Conservation (phyloP, 352 stramenopile species). For the Pythium brassicae region DNA sequence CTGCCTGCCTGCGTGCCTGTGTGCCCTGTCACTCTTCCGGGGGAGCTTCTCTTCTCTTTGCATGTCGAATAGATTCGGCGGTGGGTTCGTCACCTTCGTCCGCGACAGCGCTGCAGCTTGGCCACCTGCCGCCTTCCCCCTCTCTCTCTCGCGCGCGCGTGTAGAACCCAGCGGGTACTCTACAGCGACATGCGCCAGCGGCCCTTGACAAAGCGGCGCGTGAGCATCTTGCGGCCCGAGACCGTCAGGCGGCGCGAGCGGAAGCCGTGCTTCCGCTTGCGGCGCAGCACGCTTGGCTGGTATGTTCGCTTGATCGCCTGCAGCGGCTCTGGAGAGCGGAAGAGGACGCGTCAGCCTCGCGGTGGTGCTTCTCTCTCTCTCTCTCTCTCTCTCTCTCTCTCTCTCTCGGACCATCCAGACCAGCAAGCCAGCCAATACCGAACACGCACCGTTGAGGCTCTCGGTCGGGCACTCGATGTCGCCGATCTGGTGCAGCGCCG, state of each 20-base stretch:
- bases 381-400: not conserved
- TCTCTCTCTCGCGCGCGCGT: too few species aligned
- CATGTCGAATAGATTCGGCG: too few species aligned
- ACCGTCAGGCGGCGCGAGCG: conserved; percentile 70
- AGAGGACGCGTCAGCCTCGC: too few species aligned
- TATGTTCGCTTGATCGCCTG: conserved; percentile 83
- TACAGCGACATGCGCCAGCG: conserved; percentile 85
- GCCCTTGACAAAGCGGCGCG: conserved; percentile 76
- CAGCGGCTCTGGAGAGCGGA: conserved; percentile 54
- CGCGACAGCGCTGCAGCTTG: too few species aligned
- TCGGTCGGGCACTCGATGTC: conserved; percentile 13
- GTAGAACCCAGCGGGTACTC: too few species aligned
- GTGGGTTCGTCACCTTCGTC: too few species aligned
- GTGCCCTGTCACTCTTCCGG: too few species aligned
- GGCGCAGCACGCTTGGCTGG: conserved; percentile 80
- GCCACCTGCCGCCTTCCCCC: too few species aligned
- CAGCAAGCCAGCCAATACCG: too few species aligned
- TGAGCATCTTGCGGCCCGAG: conserved; percentile 73
- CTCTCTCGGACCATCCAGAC: not conserved
- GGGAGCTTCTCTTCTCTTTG: too few species aligned
- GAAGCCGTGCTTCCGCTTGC: conserved; percentile 87
- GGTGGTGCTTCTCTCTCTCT: too few species aligned
- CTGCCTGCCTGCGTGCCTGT: too few species aligned
- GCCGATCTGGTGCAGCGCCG: conserved; percentile 12
- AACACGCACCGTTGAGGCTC: conserved; percentile 10